These are phyloP conservation scores for Colletotrichum destructivum DNA, from an alignment of 2,329 filamentous ascomycete species.

Conservation along the genomic window DNA sequence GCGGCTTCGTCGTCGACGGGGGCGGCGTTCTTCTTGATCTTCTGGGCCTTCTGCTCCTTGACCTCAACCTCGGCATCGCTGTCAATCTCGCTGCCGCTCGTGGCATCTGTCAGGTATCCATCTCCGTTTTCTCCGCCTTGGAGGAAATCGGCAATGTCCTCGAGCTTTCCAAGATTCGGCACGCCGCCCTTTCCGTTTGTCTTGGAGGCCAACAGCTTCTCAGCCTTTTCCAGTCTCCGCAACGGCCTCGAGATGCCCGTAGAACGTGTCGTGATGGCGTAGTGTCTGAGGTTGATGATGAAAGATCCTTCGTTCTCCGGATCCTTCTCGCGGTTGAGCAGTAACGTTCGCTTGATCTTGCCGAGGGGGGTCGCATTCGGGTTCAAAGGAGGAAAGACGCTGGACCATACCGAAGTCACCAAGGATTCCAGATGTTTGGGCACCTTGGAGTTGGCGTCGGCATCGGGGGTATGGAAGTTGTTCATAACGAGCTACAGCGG, in stretches of 20 bases:
- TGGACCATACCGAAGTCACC: conserved; percentile 94
- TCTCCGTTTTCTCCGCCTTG: conserved; percentile 83
- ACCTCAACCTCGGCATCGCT: conserved; percentile 97
- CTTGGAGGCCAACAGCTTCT: conserved; percentile 78
- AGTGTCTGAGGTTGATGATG: conserved; percentile 90
- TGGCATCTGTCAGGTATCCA: conserved; percentile 88
- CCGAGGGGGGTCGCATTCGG: conserved; percentile 90
- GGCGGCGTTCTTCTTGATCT: conserved; percentile 68
- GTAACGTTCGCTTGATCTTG: conserved; percentile 91
- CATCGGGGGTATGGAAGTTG: conserved; percentile 82
- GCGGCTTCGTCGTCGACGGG: conserved; percentile 61
- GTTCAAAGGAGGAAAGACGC: conserved; percentile 95
- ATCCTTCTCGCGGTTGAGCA: conserved; percentile 85
- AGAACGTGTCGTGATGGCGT: conserved; percentile 92
- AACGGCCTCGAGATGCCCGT: conserved; percentile 89
- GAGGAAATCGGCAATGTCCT: conserved; percentile 96
- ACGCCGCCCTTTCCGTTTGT: conserved; percentile 78
- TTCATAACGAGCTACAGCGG: conserved; percentile 89
- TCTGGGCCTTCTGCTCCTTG: conserved; percentile 73
- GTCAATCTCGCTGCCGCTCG: conserved; percentile 91
- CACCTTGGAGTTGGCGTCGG: conserved; percentile 77
- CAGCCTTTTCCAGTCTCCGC: conserved; percentile 86
- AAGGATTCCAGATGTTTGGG: conserved; percentile 95
- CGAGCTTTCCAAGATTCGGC: conserved; percentile 90
- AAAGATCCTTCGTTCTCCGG: conserved; percentile 78